Conservation (phyloP, 2,329 filamentous ascomycete species). For the Aspergillus quadrilineatus region DNA sequence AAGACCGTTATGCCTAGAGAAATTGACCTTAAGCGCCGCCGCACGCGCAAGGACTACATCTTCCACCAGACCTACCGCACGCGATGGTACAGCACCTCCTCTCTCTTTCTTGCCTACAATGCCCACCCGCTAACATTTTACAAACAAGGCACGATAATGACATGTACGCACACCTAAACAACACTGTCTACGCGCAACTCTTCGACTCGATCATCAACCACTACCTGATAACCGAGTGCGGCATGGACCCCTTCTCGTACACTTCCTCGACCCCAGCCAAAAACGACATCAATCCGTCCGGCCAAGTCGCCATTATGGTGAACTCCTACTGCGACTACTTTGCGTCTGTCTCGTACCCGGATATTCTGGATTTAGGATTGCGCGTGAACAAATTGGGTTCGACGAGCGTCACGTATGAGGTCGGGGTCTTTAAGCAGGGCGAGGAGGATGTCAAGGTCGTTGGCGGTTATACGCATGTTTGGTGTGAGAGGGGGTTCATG, state of each 20-base stretch:
- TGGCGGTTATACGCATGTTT: conserved; percentile 83
- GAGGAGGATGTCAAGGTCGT: conserved; percentile 75
- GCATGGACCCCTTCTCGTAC: conserved; percentile 65
- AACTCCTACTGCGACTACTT: conserved; percentile 86
- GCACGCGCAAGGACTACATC: conserved; percentile 67
- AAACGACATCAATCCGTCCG: conserved; percentile 10
- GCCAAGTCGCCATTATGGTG: conserved; percentile 77
- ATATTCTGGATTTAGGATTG: conserved; percentile 75
- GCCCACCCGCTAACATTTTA: background rate
- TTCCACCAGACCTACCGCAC: conserved; percentile 81
- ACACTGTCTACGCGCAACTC: conserved; percentile 79
- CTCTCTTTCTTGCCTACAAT: background rate
- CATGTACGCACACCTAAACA: conserved; percentile 94
- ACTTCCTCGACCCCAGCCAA: conserved; percentile 10
- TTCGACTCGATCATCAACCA: conserved; percentile 90
- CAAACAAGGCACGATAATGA: conserved; percentile 78
- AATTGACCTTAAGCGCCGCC: conserved; percentile 58
- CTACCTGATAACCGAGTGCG: conserved; percentile 78
- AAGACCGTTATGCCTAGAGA: conserved; percentile 29
- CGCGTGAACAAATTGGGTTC: conserved; percentile 80
- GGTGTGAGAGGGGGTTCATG: conserved; percentile 72
- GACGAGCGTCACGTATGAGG: conserved; percentile 86
- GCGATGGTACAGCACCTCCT: conserved; percentile 63
- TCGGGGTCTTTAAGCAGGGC: conserved; percentile 78
- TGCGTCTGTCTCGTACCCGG: conserved; percentile 75